Base-by-base conservation (phyloP, 2,329 filamentous ascomycete species). In the Aspergillus brunneoviolaceus region DNA sequence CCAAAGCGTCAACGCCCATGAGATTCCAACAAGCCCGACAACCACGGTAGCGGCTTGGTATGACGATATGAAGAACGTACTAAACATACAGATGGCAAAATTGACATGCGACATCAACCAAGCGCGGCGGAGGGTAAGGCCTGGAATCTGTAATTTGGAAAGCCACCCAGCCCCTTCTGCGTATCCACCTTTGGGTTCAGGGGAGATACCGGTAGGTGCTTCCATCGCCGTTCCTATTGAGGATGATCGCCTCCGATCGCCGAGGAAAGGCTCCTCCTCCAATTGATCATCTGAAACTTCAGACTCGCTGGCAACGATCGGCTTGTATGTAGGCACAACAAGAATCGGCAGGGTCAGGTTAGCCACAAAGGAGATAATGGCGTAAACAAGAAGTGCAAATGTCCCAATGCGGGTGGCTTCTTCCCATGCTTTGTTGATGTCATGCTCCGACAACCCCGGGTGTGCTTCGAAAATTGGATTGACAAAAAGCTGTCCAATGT, bases 1-100 rank as follows among this genome's bases (percentile, higher is more conserved):
- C 94, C 94, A 98, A 27, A 96, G 85, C 2, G 92, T 92, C 69
- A 97, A 80, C 23, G 93, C 92, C 94, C 94, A 98, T 1, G 91
- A 92, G 60, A 98, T 87, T 35, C 94, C 94, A 51, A 96, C 87
- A 25, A 95, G 79, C 1, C 88, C 91, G 58, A 96, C 89, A 35
- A 96, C 83, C 1, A 86, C 82, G 0, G 90, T 96, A 1, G 91
- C 94, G 10, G 83, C 85, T 59, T 85, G 80, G 7, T 92, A 87
- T 2, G 85, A 87, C 47, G 81, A 84, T 45, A 96, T 90, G 61
- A 96, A 83, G 59, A 96, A 87, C 0, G 94, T 96, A 70, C 87
- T 86, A 72, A 90, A 90, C 87, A 95, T 96, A 72, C 90, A 88
- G 5, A 82, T 74, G 1, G 91, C 85, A 73, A 96, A 97, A 51